These are phyloP conservation scores for Sporothrix sp. DNA, from an alignment of 2,329 filamentous ascomycete species.

Conservation along the genomic window DNA sequence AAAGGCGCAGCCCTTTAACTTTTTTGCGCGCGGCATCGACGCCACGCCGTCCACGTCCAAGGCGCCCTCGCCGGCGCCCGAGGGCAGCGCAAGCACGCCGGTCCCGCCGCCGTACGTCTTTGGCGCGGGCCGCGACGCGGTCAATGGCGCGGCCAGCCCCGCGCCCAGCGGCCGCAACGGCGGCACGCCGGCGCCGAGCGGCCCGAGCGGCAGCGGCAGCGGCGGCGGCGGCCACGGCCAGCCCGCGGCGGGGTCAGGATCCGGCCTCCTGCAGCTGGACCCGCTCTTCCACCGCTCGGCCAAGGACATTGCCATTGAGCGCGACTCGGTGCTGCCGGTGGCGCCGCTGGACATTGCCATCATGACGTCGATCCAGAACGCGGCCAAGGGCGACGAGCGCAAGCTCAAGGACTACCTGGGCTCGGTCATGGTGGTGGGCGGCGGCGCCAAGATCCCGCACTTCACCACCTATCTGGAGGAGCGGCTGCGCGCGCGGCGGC, in stretches of 20 bases:
- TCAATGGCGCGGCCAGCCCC: slow-evolving; percentile 40
- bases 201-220: slow-evolving; percentile 8
- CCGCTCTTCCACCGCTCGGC: slow-evolving; percentile 35
- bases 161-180: slow-evolving; percentile 44
- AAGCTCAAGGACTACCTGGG: slow-evolving; percentile 84
- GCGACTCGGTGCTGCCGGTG: slow-evolving; percentile 71
- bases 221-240: not conserved
- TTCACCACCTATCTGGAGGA: slow-evolving; percentile 80
- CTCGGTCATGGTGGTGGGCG: slow-evolving; percentile 83
- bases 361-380: slow-evolving; percentile 78
- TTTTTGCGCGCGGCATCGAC: slow-evolving; percentile 45
- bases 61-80: slow-evolving; percentile 78
- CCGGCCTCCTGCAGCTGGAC: slow-evolving; percentile 9
- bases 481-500: slow-evolving; percentile 57
- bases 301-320: slow-evolving; percentile 52
- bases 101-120: slow-evolving; percentile 48
- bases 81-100: slow-evolving; percentile 57
- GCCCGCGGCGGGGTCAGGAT: not conserved
- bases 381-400: slow-evolving; percentile 80
- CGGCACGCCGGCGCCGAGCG: slow-evolving; percentile 33
- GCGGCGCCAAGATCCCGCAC: slow-evolving; percentile 69
- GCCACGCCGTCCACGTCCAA: slow-evolving; percentile 76
- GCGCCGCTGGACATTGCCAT: slow-evolving; percentile 84
- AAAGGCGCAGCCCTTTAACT: slow-evolving; percentile 56
- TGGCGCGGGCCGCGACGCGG: slow-evolving; percentile 35